A percentile compares a stretch with the other conserved stretches of the same genome.
Conservation (phyloP, 1,139 yeast species). For the Pichia sp. region DNA sequence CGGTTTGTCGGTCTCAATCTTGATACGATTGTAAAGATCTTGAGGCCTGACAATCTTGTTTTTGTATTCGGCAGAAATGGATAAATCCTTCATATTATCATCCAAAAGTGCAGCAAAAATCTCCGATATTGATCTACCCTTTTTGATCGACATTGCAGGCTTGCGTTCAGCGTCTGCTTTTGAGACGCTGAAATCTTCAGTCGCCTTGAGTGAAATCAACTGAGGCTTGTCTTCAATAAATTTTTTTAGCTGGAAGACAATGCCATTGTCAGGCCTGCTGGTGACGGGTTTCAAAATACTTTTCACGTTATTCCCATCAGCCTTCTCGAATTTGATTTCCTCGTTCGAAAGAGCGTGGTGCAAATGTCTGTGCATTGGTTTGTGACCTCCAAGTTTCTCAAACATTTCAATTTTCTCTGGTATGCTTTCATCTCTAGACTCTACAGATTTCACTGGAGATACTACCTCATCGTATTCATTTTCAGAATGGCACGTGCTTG, state of each 20-base stretch:
- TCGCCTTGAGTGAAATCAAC: slow-evolving; percentile 9
- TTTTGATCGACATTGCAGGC: neutral
- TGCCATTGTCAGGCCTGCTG: slow-evolving; percentile 13
- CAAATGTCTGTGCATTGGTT: slow-evolving; percentile 5
- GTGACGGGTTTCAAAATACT: slow-evolving; percentile 14
- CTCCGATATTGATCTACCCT: slow-evolving; percentile 21
- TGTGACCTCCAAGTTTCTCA: slow-evolving; percentile 29
- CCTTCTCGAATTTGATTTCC: neutral
- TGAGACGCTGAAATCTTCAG: neutral
- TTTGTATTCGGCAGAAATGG: slow-evolving; percentile 28
- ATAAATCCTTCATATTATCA: slow-evolving; percentile 26
- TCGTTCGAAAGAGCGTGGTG: slow-evolving; percentile 4
- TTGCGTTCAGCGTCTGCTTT: neutral
- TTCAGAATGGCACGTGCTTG: slow-evolving; percentile 11
- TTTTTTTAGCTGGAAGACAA: slow-evolving; percentile 16
- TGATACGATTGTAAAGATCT: slow-evolving; percentile 26
- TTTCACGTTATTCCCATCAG: slow-evolving; percentile 1
- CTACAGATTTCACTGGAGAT: neutral
- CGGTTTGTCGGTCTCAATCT: slow-evolving; percentile 20
- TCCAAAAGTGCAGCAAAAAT: slow-evolving; percentile 27
- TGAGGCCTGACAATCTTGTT: slow-evolving; percentile 28
- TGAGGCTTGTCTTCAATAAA: slow-evolving; percentile 18
- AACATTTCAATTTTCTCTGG: slow-evolving; percentile 29
- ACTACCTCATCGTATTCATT: slow-evolving; percentile 2
- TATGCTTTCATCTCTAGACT: slow-evolving; percentile 16